Base-by-base conservation (phyloP, 1,284 basidiomycete species). In the Inonotus hispidus region DNA sequence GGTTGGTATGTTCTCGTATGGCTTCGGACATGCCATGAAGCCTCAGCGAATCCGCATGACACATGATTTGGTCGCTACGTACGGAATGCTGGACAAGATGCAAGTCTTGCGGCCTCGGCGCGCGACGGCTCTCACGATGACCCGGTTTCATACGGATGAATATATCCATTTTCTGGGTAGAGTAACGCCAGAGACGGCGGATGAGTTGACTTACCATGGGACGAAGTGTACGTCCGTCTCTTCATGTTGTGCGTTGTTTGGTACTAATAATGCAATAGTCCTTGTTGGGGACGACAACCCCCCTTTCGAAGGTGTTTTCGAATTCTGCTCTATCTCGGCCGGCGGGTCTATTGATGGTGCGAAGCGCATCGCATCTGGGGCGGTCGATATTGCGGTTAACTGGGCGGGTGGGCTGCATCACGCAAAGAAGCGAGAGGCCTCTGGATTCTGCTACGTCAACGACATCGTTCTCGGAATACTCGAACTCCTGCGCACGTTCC, bases 371-470 rank as follows among this genome's bases (percentile, higher is more conserved):
- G 84, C 92, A 61, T 82, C 84, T 14, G 95, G 95, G 1, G 81
- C 88, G 1, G 81, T 93, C 3, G 95, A 99, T 73, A 93, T 98
- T 60, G 90, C 90, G 0, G 93, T 98, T 68, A 98, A 98, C 74
- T 98, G 96, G 96, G 93, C 95, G 0, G 96, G 96, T 6, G 96
- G 96, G 0, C 80, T 98, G 11, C 96, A 99, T 76, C 96, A 99
- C 72, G 97, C 96, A 29, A 98, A 99, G 76, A 98, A 98, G 75
- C 84, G 91, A 56, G 95, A 98, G 75, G 96, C 96, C 0, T 92
- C 88, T 25, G 95, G 95, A 4, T 98, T 98, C 76, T 98, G 95
- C 79, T 98, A 98, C 76, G 87, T 97, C 73, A 98, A 99, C 74
- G 95, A 96, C 72, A 97, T 96, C 70, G 93, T 96, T 0, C 84